These are phyloP conservation scores for Typha latifolia DNA, from an alignment of 176 grass and related monocot genomes.

Conservation along the genomic window DNA sequence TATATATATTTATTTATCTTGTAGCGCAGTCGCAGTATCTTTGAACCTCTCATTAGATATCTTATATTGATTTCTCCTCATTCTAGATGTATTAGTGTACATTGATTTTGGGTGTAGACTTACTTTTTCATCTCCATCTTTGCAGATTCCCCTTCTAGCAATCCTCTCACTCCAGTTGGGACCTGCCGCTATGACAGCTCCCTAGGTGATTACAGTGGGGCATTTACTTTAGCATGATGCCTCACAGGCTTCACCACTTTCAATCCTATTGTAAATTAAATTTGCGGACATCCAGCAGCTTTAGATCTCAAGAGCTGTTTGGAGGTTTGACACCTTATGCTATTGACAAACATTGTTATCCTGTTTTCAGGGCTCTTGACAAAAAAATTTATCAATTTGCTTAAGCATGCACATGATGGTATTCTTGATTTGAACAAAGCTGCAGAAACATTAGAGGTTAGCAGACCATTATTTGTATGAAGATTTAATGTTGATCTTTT, in stretches of 20 bases:
- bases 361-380: constrained; percentile 49
- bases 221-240: background rate
- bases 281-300: background rate
- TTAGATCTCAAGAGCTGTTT: background rate
- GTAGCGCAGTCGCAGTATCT: too few relatives aligned
- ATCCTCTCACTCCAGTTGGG: constrained; percentile 56
- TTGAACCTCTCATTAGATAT: too few relatives aligned
- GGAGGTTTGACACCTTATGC: constrained; percentile 15
- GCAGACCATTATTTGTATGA: background rate
- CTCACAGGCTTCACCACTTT: background rate
- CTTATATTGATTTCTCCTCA: too few relatives aligned
- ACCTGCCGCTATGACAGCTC: constrained; percentile 71
- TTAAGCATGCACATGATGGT: constrained; percentile 62
- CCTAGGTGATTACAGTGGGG: constrained; percentile 48
- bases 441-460: constrained; percentile 69
- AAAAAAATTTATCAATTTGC: constrained; percentile 78
- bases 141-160: constrained; percentile 50
- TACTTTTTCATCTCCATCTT: background rate
- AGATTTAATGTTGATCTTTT: background rate
- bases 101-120: too few relatives aligned
- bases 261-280: background rate
- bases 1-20: too few relatives aligned
- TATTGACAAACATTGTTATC: constrained; percentile 19
- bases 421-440: constrained; percentile 85
- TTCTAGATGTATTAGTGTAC: too few relatives aligned